These are phyloP conservation scores for Rhodotorula toruloides DNA, from an alignment of 768 basidiomycete species.

Conservation along the genomic window DNA sequence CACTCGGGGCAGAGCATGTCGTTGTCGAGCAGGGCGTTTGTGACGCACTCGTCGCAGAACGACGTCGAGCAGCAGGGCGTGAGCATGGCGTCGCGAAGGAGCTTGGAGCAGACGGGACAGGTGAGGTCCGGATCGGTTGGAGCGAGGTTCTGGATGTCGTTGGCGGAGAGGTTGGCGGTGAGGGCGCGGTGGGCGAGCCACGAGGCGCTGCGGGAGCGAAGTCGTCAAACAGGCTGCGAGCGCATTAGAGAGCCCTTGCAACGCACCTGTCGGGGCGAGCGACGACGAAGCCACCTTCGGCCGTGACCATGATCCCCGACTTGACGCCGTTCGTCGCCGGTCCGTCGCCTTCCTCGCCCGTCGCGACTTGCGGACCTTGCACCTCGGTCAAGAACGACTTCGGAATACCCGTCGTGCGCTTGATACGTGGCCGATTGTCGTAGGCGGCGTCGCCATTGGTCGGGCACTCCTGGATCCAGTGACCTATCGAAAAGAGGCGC, in stretches of 20 bases:
- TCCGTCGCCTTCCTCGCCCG: constrained; percentile 44
- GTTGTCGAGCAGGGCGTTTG: constrained; percentile 85
- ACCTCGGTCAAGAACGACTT: constrained; percentile 95
- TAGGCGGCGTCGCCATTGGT: constrained; percentile 94
- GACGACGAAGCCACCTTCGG: constrained; percentile 95
- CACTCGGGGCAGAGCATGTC: constrained; percentile 93
- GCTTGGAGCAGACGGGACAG: constrained; percentile 86
- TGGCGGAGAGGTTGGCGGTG: constrained; percentile 71
- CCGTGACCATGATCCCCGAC: constrained; percentile 95
- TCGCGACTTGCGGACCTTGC: constrained; percentile 62
- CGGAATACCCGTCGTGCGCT: constrained; percentile 96
- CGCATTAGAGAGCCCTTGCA: not conserved
- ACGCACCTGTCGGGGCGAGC: constrained; percentile 93
- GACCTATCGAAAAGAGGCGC: constrained; percentile 57
- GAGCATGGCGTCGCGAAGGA: constrained; percentile 88
- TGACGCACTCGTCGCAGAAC: constrained; percentile 97
- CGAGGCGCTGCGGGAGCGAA: constrained; percentile 60
- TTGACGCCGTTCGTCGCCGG: constrained; percentile 43
- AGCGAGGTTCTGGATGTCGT: constrained; percentile 75
- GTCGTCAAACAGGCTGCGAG: not conserved
- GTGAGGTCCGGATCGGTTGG: constrained; percentile 72
- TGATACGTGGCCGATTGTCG: constrained; percentile 89
- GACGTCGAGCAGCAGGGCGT: constrained; percentile 86
- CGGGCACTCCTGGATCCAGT: constrained; percentile 99
- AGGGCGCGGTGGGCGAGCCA: constrained; percentile 82